phyloP scores from a whole-genome alignment of 208 protist species.

The Acanthamoeba triangularis region DNA sequence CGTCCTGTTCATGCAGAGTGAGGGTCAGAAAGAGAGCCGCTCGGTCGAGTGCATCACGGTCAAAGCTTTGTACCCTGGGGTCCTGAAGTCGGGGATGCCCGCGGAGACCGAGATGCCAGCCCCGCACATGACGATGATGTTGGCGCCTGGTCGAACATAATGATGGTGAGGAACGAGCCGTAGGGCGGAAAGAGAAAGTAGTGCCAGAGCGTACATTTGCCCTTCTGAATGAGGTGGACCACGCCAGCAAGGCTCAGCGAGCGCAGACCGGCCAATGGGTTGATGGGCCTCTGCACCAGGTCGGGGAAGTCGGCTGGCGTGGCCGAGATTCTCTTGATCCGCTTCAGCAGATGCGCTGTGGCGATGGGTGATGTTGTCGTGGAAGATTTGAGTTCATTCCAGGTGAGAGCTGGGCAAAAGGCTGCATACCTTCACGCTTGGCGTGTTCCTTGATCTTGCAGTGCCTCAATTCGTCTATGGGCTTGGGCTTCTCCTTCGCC shows the following conservation, averaged over 20 bases:
- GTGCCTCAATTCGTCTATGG: not conserved
- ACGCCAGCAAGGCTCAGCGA: slow-evolving; percentile 37
- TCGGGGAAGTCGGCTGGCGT: slow-evolving; percentile 1
- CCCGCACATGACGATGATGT: slow-evolving; percentile 96
- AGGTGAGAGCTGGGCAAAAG: not conserved
- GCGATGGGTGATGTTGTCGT: too few species aligned
- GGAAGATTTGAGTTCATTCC: too few species aligned
- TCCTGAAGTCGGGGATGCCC: slow-evolving; percentile 85
- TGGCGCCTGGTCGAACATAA: slow-evolving; percentile 87
- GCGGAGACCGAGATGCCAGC: slow-evolving; percentile 94
- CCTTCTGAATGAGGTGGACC: slow-evolving; percentile 4
- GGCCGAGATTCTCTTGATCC: not conserved
- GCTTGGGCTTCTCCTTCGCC: not conserved
- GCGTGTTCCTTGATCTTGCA: not conserved
- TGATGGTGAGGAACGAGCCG: not conserved
- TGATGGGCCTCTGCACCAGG: slow-evolving; percentile 4
- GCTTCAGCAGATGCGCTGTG: not conserved
- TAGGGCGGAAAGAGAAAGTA: not conserved
- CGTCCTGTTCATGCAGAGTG: slow-evolving; percentile 82
- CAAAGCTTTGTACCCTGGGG: not conserved
- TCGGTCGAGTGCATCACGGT: not conserved
- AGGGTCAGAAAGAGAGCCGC: not conserved
- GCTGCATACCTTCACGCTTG: not conserved
- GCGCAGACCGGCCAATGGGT: not conserved
- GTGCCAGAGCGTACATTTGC: slow-evolving; percentile 18